Conservation (phyloP, 2,329 filamentous ascomycete species). For the Fusarium incarnatum region DNA sequence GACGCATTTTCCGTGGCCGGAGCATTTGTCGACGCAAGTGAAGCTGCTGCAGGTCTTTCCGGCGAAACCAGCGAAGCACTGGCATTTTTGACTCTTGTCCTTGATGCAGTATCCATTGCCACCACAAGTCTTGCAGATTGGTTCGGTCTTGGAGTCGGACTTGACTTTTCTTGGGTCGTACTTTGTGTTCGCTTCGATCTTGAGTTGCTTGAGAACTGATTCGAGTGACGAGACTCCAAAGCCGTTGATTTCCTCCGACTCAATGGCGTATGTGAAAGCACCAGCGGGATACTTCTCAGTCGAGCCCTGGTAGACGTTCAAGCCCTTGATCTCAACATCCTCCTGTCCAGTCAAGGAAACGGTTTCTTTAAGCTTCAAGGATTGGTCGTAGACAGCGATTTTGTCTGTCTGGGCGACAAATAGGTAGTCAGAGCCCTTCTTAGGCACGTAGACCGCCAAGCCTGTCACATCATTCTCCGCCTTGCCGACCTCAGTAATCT, state of each 20-base stretch:
- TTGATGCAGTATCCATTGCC: conserved; percentile 54
- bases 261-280: conserved; percentile 55
- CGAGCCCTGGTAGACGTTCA: conserved; percentile 55
- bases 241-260: conserved; percentile 54
- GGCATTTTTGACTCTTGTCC: conserved; percentile 47
- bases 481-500: conserved; percentile 53
- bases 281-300: conserved; percentile 54
- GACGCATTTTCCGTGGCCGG: conserved; percentile 55
- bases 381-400: conserved; percentile 55
- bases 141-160: conserved; percentile 39
- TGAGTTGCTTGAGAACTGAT: conserved; percentile 48
- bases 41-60: conserved; percentile 52
- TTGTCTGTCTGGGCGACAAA: conserved; percentile 55
- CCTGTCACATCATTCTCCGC: conserved; percentile 55
- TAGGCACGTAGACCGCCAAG: conserved; percentile 55
- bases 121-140: conserved; percentile 52
- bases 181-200: conserved; percentile 51
- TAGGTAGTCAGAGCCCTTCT: conserved; percentile 55
- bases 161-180: conserved; percentile 52
- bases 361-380: conserved; percentile 52
- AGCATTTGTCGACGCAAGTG: conserved; percentile 57
- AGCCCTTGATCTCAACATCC: conserved; percentile 57
- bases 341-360: conserved; percentile 53
- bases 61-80: conserved; percentile 58
- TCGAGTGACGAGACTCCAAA: conserved; percentile 57